Conservation (phyloP, 495 filamentous ascomycete genomes). For the Aspergillus leporis region DNA sequence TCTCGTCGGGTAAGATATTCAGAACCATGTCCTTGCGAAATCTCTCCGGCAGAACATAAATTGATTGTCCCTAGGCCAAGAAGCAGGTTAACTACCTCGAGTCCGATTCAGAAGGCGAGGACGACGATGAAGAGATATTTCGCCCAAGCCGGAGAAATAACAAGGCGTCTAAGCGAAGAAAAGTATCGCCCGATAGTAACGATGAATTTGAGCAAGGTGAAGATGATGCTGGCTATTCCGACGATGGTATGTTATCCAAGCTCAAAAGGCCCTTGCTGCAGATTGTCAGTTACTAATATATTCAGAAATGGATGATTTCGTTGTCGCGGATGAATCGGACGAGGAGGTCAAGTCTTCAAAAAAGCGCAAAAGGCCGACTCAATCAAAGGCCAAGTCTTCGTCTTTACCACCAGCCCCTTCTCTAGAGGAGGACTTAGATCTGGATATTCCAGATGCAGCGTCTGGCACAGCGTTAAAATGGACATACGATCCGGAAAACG, state of each 20-base stretch:
- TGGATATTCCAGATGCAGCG: conserved; percentile 51
- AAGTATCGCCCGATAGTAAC: conserved; percentile 55
- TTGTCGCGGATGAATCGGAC: conserved; percentile 77
- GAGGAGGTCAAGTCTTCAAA: conserved; percentile 66
- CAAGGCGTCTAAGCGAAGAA: conserved; percentile 51
- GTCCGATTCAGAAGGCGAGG: conserved; percentile 54
- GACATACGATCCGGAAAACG: conserved; percentile 79
- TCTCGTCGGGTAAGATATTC: conserved; percentile 45
- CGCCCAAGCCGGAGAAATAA: conserved; percentile 41
- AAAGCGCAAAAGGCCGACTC: conserved; percentile 69
- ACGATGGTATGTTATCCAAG: conserved; percentile 59
- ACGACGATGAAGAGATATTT: conserved; percentile 55
- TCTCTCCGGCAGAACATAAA: not conserved
- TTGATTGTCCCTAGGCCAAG: conserved; percentile 37
- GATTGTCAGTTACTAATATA: conserved; percentile 22
- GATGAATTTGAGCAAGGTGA: conserved; percentile 68
- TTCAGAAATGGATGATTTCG: conserved; percentile 78
- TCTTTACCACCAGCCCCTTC: conserved; percentile 49
- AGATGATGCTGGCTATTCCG: conserved; percentile 51
- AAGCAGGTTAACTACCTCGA: conserved; percentile 50
- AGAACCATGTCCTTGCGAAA: not conserved
- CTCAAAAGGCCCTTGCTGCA: not conserved
- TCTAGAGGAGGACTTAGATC: conserved; percentile 52
- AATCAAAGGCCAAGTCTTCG: conserved; percentile 55
- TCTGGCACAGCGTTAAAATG: conserved; percentile 80